phyloP scores from a whole-genome alignment of 176 grass and related monocot species.

The Aegilops umbellulata region DNA sequence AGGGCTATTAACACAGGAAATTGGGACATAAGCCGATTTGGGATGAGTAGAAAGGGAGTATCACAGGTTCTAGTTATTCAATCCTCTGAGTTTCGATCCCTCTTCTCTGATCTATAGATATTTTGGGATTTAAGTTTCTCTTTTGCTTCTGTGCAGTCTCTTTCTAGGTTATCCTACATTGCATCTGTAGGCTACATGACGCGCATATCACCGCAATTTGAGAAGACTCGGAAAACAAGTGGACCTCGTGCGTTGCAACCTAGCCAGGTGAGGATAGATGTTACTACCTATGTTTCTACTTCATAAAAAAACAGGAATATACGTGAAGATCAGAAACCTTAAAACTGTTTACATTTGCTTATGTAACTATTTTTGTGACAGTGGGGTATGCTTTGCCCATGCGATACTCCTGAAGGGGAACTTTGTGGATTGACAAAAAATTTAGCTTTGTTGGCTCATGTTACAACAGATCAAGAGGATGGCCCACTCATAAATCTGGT shows the following conservation, averaged over 20 bases:
- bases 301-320: not conserved
- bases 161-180: slow-evolving; percentile 86
- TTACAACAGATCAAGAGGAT: slow-evolving; percentile 90
- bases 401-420: slow-evolving; percentile 98
- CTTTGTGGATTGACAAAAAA: slow-evolving; percentile 94
- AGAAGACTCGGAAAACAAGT: slow-evolving; percentile 95
- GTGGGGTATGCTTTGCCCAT: slow-evolving; percentile 99
- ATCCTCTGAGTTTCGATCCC: not conserved
- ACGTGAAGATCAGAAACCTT: not conserved
- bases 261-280: slow-evolving; percentile 63
- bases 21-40: slow-evolving; percentile 87
- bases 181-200: slow-evolving; percentile 90
- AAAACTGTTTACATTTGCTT: not conserved
- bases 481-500: slow-evolving; percentile 75
- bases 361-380: slow-evolving; percentile 38
- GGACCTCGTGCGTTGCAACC: slow-evolving; percentile 92
- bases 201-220: slow-evolving; percentile 91
- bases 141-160: slow-evolving; percentile 45
- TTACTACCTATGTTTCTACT: not conserved
- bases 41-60: slow-evolving; percentile 91
- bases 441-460: slow-evolving; percentile 82
- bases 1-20: slow-evolving; percentile 88
- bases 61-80: slow-evolving; percentile 61
- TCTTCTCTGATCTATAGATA: not conserved
- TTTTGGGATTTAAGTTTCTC: not conserved